A percentile compares a stretch with the other conserved stretches of the same genome.
Conservation (phyloP, 345 rosid species). For the Gynandropsis gynandra region DNA sequence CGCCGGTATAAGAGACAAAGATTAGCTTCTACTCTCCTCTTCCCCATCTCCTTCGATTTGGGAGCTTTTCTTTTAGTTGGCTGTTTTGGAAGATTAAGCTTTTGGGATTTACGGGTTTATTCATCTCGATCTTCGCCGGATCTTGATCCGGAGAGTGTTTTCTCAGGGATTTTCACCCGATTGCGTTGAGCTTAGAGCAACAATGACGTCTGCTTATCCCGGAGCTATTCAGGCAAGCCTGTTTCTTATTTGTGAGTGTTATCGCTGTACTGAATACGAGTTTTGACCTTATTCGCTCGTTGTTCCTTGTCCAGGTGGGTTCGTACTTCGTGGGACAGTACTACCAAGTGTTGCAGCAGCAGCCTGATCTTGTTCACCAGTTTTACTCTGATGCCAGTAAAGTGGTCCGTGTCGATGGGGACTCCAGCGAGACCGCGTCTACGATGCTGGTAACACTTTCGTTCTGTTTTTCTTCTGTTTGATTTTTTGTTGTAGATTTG, state of each 20-base stretch:
- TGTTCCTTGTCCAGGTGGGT: conserved; percentile 51
- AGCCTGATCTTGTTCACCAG: conserved; percentile 81
- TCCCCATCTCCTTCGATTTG: not conserved
- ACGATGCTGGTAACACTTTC: conserved; percentile 50
- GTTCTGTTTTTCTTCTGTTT: not conserved
- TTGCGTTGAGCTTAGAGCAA: conserved; percentile 13
- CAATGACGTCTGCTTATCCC: conserved; percentile 58
- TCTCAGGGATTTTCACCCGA: conserved; percentile 12
- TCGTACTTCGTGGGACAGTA: conserved; percentile 93
- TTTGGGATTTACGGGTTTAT: not conserved
- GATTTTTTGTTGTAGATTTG: not conserved
- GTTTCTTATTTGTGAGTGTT: not conserved
- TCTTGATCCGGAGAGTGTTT: not conserved
- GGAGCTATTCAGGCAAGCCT: conserved; percentile 57
- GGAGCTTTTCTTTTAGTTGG: not conserved
- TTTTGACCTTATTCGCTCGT: too few species aligned
- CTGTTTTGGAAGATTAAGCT: not conserved
- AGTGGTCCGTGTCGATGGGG: conserved; percentile 77
- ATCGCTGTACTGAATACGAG: too few species aligned
- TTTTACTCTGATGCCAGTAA: conserved; percentile 68
- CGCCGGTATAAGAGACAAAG: not conserved
- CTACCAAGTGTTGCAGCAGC: conserved; percentile 76
- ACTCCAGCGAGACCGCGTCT: conserved; percentile 56
- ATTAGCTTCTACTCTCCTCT: not conserved
- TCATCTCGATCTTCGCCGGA: conserved; percentile 12